Conservation (phyloP, 768 basidiomycete genomes). For the Podaxis sp. region DNA sequence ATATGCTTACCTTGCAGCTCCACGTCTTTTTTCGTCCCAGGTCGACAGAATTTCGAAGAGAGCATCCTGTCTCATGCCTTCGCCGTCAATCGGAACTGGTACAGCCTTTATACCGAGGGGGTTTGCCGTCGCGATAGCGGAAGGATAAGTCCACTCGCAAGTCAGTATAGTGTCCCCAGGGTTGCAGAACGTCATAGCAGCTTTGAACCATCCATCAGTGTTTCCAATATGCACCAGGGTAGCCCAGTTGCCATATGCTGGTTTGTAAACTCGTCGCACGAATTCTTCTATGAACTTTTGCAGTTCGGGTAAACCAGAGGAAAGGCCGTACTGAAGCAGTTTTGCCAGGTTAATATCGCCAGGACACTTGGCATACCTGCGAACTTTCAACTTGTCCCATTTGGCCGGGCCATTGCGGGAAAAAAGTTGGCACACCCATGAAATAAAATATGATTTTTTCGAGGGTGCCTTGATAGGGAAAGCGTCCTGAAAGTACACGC, state of each 20-base stretch:
- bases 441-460: slow-evolving; percentile 26
- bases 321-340: slow-evolving; percentile 63
- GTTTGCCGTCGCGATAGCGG: slow-evolving; percentile 30
- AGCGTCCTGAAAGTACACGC: slow-evolving; percentile 35
- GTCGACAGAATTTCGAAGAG: slow-evolving; percentile 54
- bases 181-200: slow-evolving; percentile 57
- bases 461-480: slow-evolving; percentile 11
- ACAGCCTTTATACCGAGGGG: slow-evolving; percentile 43
- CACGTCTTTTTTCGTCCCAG: slow-evolving; percentile 61
- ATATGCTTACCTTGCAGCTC: slow-evolving; percentile 45
- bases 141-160: slow-evolving; percentile 77
- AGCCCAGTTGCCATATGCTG: slow-evolving; percentile 57
- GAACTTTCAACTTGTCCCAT: slow-evolving; percentile 47
- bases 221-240: slow-evolving; percentile 61
- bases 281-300: slow-evolving; percentile 56
- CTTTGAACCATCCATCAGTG: slow-evolving; percentile 66
- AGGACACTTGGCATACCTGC: slow-evolving; percentile 49
- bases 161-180: slow-evolving; percentile 55
- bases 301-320: slow-evolving; percentile 53
- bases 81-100: slow-evolving; percentile 61
- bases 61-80: slow-evolving; percentile 61
- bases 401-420: slow-evolving; percentile 31
- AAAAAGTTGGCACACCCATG: slow-evolving; percentile 61
- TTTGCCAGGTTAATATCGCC: slow-evolving; percentile 54
- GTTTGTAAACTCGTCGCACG: slow-evolving; percentile 45